phyloP scores from a whole-genome alignment of 495 filamentous ascomycete species.

The Trichoderma erinaceum region DNA sequence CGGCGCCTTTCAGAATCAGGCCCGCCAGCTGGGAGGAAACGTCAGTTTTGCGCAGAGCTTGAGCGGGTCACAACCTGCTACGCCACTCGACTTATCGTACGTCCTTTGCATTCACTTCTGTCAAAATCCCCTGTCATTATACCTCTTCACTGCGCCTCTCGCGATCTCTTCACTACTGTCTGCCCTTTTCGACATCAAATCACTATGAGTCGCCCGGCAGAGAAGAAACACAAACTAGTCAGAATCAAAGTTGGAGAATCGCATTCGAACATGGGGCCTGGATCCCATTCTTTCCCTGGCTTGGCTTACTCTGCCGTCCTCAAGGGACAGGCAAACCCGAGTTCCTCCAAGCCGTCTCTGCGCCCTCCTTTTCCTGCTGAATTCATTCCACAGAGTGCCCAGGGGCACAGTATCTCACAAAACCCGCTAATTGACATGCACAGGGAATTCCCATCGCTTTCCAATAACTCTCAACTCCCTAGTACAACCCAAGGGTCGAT shows the following conservation, averaged over 20 bases:
- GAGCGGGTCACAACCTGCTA: slow-evolving; percentile 65
- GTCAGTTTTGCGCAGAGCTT: slow-evolving; percentile 79
- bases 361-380: background rate
- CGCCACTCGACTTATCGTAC: slow-evolving; percentile 76
- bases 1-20: slow-evolving; percentile 41
- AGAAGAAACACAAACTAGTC: slow-evolving; percentile 20
- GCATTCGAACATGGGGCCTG: slow-evolving; percentile 16
- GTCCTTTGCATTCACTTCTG: slow-evolving; percentile 33
- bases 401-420: background rate
- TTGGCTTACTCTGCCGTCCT: slow-evolving; percentile 27
- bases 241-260: slow-evolving; percentile 15
- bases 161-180: background rate
- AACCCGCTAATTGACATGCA: background rate
- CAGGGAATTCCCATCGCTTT: slow-evolving; percentile 82
- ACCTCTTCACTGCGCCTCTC: slow-evolving; percentile 6
- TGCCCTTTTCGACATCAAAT: background rate
- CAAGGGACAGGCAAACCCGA: slow-evolving; percentile 25
- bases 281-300: slow-evolving; percentile 12
- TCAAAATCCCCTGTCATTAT: slow-evolving; percentile 3
- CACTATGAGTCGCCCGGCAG: slow-evolving; percentile 3
- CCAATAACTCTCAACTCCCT: slow-evolving; percentile 59
- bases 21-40: slow-evolving; percentile 54
- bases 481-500: slow-evolving; percentile 40
- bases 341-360: background rate
- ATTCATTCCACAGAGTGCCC: background rate